These are phyloP conservation scores for Trichoderma sp. DNA, from an alignment of 2,329 filamentous ascomycete species.

Conservation along the genomic window DNA sequence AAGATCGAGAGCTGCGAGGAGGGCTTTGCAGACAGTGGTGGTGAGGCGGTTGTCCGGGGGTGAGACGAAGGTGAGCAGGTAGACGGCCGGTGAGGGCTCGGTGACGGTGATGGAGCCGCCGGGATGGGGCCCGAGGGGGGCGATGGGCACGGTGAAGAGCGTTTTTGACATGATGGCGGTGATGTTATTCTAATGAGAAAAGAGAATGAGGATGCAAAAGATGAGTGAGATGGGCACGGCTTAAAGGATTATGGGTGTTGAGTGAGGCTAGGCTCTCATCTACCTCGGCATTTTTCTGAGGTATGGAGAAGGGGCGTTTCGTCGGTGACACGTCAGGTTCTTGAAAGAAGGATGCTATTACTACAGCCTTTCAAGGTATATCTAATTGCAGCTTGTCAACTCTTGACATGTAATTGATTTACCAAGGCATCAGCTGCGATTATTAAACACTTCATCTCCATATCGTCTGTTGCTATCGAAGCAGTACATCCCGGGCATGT, in stretches of 20 bases:
- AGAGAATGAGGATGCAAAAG: background rate
- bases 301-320: background rate
- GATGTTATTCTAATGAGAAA: background rate
- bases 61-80: slow-evolving; percentile 72
- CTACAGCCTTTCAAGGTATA: background rate
- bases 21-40: slow-evolving; percentile 66
- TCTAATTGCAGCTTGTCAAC: background rate
- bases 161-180: slow-evolving; percentile 29
- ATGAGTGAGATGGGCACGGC: background rate
- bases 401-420: background rate
- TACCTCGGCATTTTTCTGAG: background rate
- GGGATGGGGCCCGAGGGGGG: slow-evolving; percentile 49
- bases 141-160: slow-evolving; percentile 57
- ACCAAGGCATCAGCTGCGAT: background rate
- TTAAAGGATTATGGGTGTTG: background rate
- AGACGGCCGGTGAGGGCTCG: slow-evolving; percentile 62
- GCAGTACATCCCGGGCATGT: background rate
- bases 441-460: background rate
- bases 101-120: slow-evolving; percentile 67
- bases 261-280: background rate
- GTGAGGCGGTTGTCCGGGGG: slow-evolving; percentile 78
- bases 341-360: background rate
- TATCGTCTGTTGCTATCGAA: background rate
- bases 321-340: background rate
- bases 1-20: slow-evolving; percentile 74